phyloP scores from a whole-genome alignment of 2,329 filamentous ascomycete species.

The Colletotrichum sp. region DNA sequence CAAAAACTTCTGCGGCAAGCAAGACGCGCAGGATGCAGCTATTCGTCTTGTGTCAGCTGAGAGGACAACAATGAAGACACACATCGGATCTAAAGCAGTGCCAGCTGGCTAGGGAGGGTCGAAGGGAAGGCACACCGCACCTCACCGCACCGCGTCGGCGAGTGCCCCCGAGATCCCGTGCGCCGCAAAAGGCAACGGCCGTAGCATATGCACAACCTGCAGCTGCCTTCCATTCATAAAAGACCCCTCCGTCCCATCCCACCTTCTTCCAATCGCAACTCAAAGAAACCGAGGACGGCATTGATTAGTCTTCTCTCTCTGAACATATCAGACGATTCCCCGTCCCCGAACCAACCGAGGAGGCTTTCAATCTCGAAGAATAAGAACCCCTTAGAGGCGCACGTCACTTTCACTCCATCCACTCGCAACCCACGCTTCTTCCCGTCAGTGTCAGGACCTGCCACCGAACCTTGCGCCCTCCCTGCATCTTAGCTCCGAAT shows the following conservation, averaged over 20 bases:
- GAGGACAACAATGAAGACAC: neutral
- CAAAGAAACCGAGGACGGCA: neutral
- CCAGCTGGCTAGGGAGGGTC: neutral
- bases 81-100: neutral
- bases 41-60: neutral
- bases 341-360: neutral
- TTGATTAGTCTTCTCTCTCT: neutral
- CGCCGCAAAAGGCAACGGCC: slow-evolving; percentile 4
- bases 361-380: neutral
- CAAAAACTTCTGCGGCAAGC: neutral
- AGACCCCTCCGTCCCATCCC: neutral
- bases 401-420: neutral
- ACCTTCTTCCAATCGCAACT: neutral
- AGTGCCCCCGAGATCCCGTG: slow-evolving; percentile 1
- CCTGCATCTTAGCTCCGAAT: neutral
- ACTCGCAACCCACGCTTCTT: neutral
- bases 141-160: neutral
- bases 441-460: neutral
- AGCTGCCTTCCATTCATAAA: neutral
- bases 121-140: no score
- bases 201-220: neutral
- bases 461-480: neutral
- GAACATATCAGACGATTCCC: neutral
- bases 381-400: neutral
- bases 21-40: neutral